phyloP scores from a whole-genome alignment of 2,329 filamentous ascomycete genomes.

The Samsoniella hepiali region DNA sequence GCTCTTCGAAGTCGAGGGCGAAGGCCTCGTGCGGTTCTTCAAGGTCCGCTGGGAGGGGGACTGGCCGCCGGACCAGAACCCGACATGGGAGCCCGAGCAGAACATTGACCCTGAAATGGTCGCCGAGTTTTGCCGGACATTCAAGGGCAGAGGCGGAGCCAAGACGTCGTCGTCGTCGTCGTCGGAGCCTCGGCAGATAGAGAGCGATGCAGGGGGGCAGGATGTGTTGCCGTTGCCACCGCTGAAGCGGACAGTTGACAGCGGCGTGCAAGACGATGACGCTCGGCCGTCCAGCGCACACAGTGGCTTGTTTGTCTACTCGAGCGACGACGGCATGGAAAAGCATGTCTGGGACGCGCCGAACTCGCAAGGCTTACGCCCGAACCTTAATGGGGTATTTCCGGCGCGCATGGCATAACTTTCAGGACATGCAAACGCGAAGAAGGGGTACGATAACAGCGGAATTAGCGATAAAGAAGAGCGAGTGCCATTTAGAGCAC shows the following conservation, averaged over 20 bases:
- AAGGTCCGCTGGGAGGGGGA: slow-evolving; percentile 55
- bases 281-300: neutral
- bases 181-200: neutral
- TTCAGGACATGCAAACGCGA: neutral
- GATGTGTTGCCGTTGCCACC: neutral
- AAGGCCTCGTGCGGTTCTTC: slow-evolving; percentile 42
- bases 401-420: neutral
- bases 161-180: neutral
- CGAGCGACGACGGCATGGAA: slow-evolving; percentile 9
- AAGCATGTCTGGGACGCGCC: slow-evolving; percentile 6
- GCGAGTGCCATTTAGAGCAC: neutral
- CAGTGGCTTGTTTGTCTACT: slow-evolving; percentile 14
- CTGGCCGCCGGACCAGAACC: slow-evolving; percentile 55
- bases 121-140: slow-evolving; percentile 36
- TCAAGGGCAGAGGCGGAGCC: neutral
- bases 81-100: slow-evolving; percentile 55
- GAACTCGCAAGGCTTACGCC: neutral
- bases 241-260: neutral
- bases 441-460: neutral
- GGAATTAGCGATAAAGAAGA: neutral
- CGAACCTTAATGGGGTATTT: neutral
- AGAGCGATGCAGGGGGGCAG: neutral
- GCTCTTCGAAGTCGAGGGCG: slow-evolving; percentile 36
- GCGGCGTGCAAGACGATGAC: neutral
- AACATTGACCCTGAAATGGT: slow-evolving; percentile 46